Percentiles rank a stretch among this genome's conserved stretches.
phyloP scores from a whole-genome alignment of 345 rosid genomes.

The Boechera divaricarpa region DNA sequence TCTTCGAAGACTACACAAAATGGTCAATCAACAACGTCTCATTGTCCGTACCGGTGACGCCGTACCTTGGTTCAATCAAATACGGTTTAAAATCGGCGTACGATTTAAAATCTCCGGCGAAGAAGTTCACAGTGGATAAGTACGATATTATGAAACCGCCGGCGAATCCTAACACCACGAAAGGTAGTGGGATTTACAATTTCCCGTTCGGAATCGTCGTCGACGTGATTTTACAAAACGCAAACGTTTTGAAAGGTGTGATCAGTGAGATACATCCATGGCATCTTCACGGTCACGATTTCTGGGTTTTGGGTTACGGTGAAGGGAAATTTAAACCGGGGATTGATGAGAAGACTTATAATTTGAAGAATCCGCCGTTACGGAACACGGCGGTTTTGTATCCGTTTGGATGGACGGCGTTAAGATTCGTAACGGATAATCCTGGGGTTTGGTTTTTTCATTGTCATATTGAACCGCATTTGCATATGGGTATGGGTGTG shows the following conservation, averaged over 20 bases:
- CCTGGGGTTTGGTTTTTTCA: slow-evolving; percentile 98
- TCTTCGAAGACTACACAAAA: slow-evolving; percentile 45
- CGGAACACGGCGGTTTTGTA: slow-evolving; percentile 66
- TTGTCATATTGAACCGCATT: slow-evolving; percentile 91
- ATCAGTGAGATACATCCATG: slow-evolving; percentile 80
- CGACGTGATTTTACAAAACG: slow-evolving; percentile 80
- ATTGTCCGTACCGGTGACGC: slow-evolving; percentile 61
- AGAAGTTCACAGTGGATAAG: neutral
- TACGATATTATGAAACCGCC: slow-evolving; percentile 64
- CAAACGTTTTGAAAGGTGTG: slow-evolving; percentile 48
- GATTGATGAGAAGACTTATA: slow-evolving; percentile 49
- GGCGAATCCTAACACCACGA: slow-evolving; percentile 53
- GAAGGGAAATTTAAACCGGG: slow-evolving; percentile 56
- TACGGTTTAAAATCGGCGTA: slow-evolving; percentile 47
- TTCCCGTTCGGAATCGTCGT: slow-evolving; percentile 51
- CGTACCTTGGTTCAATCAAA: slow-evolving; percentile 71
- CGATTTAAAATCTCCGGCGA: slow-evolving; percentile 52
- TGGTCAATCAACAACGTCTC: slow-evolving; percentile 86
- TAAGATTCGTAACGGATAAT: slow-evolving; percentile 76
- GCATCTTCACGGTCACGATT: slow-evolving; percentile 90
- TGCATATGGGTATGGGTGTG: slow-evolving; percentile 96
- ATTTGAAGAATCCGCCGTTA: slow-evolving; percentile 69
- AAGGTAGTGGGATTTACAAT: slow-evolving; percentile 58
- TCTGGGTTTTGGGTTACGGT: slow-evolving; percentile 85
- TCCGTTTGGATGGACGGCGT: slow-evolving; percentile 89